phyloP scores from a whole-genome alignment of 345 rosid genomes.

The Salix purpurea region DNA sequence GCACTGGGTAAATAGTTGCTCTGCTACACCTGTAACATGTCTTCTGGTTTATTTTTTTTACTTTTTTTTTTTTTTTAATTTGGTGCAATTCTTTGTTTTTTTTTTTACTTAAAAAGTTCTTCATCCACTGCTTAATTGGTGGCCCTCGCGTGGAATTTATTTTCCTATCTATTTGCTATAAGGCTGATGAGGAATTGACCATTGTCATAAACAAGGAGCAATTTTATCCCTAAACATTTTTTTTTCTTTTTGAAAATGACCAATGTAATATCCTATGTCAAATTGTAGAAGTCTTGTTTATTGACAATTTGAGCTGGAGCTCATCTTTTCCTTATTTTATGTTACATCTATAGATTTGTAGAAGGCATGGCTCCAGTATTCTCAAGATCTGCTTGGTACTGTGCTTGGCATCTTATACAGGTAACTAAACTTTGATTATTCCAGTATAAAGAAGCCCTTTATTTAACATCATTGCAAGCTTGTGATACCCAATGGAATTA shows the following conservation, averaged over 20 bases:
- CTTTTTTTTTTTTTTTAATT: background rate
- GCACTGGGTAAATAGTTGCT: constrained; percentile 67
- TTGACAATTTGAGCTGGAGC: background rate
- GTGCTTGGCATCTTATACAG: constrained; percentile 99
- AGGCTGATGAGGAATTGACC: background rate
- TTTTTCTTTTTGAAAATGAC: background rate
- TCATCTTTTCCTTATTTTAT: background rate
- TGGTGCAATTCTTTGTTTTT: background rate
- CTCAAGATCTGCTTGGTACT: constrained; percentile 96
- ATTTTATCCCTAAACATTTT: background rate
- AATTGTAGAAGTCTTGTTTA: background rate
- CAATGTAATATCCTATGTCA: background rate
- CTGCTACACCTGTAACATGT: background rate
- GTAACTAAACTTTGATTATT: constrained; percentile 30
- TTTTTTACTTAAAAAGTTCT: background rate
- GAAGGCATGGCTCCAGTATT: constrained; percentile 99
- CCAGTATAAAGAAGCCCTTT: background rate
- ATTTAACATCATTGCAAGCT: background rate
- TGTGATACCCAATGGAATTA: background rate
- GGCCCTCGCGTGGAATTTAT: background rate
- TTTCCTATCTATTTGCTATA: background rate
- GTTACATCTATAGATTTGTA: constrained; percentile 57
- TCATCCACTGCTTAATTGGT: background rate
- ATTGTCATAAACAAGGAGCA: background rate
- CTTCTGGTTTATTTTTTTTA: background rate